Evolutionary conservation across 2,329 filamentous ascomycete genomes (phyloP).

Genomic region (Cyanodermella asteris): DNA sequence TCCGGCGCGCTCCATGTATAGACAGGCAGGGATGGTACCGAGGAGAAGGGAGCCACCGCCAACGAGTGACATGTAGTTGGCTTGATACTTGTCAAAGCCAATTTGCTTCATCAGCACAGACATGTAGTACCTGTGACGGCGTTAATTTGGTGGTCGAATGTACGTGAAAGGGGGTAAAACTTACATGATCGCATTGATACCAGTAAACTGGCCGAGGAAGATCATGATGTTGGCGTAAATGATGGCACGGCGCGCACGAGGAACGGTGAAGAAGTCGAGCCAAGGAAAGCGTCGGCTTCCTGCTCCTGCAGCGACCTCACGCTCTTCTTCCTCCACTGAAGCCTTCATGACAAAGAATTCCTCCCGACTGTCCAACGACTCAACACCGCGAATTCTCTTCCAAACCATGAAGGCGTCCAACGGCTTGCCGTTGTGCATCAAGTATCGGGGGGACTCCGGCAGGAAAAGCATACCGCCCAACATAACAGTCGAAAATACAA

Average conservation of each 20-base stretch:
- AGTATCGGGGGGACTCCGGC: constrained; percentile 45
- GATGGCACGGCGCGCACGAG: constrained; percentile 42
- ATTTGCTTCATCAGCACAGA: constrained; percentile 43
- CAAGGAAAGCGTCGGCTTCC: constrained; percentile 39
- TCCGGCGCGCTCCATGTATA: constrained; percentile 51
- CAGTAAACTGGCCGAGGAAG: constrained; percentile 47
- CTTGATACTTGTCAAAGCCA: constrained; percentile 38
- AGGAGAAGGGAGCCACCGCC: constrained; percentile 45
- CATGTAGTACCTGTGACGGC: no score
- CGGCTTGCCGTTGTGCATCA: constrained; percentile 43
- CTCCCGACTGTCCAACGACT: constrained; percentile 34
- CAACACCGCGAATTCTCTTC: constrained; percentile 47
- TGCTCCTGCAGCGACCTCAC: constrained; percentile 27
- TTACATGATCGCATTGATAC: constrained; percentile 24
- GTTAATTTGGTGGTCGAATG: no score
- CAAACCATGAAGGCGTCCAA: constrained; percentile 45
- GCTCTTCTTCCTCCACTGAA: constrained; percentile 35
- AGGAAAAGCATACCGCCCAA: constrained; percentile 46
- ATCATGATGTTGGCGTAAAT: constrained; percentile 51
- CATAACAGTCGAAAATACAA: constrained; percentile 46
- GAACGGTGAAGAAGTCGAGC: constrained; percentile 53
- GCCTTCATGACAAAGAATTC: constrained; percentile 54
- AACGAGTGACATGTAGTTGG: constrained; percentile 56
- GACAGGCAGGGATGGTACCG: constrained; percentile 44
- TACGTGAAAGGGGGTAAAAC: no score